Evolutionary conservation across 805 yeast genomes (phyloP).

Genomic region (Candida chilensis): DNA sequence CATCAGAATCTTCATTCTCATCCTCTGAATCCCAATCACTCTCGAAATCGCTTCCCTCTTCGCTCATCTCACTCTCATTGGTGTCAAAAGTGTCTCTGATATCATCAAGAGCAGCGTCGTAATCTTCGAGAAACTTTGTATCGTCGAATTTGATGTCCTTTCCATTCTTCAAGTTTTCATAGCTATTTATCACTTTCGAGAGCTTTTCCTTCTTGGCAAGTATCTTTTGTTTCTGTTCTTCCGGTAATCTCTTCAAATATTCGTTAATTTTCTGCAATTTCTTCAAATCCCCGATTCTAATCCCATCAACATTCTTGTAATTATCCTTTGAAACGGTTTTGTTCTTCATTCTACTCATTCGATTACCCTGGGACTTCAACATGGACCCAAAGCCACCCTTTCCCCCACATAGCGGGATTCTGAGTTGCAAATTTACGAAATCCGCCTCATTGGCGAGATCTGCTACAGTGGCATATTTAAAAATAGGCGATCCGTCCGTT

Average conservation of each 20-base stretch:
- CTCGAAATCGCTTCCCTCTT: slow-evolving; percentile 5
- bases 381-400: slow-evolving; percentile 42
- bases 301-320: slow-evolving; percentile 30
- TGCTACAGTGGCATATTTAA: no score
- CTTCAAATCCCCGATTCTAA: slow-evolving; percentile 21
- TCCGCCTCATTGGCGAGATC: background rate
- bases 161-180: slow-evolving; percentile 6
- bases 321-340: slow-evolving; percentile 16
- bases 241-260: slow-evolving; percentile 5
- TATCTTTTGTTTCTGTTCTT: slow-evolving; percentile 7
- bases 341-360: slow-evolving; percentile 16
- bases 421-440: slow-evolving; percentile 16
- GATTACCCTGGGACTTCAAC: slow-evolving; percentile 28
- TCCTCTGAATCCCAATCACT: slow-evolving; percentile 3
- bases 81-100: slow-evolving; percentile 10
- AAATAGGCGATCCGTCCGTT: no score
- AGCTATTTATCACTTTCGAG: slow-evolving; percentile 17
- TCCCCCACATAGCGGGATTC: slow-evolving; percentile 33
- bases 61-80: background rate
- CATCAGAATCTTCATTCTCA: slow-evolving; percentile 2
- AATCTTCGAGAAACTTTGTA: slow-evolving; percentile 21
- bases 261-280: slow-evolving; percentile 24
- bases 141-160: slow-evolving; percentile 23
- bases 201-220: slow-evolving; percentile 25
- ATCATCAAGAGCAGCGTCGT: slow-evolving; percentile 24